Evolutionary conservation across 257 asterid genomes (phyloP).

Genomic region (Nicotiana otophora): DNA sequence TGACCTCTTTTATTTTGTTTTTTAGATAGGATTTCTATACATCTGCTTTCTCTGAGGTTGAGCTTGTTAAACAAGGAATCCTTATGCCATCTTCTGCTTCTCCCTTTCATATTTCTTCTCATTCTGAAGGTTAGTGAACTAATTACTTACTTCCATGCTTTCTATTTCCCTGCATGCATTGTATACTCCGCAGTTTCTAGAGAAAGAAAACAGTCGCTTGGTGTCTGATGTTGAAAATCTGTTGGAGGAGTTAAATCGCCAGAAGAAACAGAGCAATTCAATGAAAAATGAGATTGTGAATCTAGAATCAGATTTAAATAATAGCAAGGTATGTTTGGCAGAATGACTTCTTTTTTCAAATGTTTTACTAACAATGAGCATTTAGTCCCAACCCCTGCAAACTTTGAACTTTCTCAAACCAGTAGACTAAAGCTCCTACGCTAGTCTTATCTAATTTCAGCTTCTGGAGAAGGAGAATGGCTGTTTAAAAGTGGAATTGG

Average conservation of each 20-base stretch:
- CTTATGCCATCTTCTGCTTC: not conserved
- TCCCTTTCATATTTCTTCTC: not conserved
- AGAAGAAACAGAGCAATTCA: conserved; percentile 35
- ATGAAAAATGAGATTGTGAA: conserved; percentile 40
- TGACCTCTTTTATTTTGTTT: conserved; percentile 6
- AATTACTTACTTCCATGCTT: not conserved
- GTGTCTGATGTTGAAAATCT: conserved; percentile 30
- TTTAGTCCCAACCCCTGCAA: not conserved
- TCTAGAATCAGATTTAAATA: conserved; percentile 29
- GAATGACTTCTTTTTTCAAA: not conserved
- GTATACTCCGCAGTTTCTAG: conserved; percentile 38
- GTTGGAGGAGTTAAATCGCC: conserved; percentile 33
- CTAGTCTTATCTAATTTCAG: conserved; percentile 28
- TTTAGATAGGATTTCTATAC: not conserved
- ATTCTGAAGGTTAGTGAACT: conserved; percentile 2
- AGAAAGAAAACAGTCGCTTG: conserved; percentile 43
- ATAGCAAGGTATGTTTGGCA: conserved; percentile 30
- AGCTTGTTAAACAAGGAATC: not conserved
- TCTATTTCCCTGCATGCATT: conserved; percentile 1
- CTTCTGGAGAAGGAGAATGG: conserved; percentile 56
- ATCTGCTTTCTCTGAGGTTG: not conserved
- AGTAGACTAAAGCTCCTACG: not conserved
- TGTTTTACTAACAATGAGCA: not conserved
- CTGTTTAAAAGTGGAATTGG: conserved; percentile 40
- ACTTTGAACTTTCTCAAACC: not conserved